phyloP scores from a whole-genome alignment of 2,329 filamentous ascomycete genomes.

The Colletotrichum simmondsii region DNA sequence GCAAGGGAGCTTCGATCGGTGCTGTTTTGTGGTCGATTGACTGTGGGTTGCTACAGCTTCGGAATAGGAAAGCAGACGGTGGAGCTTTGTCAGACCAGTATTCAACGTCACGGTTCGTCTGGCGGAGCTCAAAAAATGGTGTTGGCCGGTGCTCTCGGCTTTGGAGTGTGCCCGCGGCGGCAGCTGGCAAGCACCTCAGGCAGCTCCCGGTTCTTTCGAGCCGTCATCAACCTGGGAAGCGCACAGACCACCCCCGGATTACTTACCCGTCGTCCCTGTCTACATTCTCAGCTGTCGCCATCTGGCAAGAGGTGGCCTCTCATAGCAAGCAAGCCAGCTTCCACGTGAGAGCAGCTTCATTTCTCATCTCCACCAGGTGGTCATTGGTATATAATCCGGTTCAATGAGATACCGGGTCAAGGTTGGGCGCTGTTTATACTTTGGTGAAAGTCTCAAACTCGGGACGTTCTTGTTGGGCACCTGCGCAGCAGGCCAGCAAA shows the following conservation, averaged over 20 bases:
- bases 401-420: too few species aligned
- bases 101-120: constrained; percentile 31
- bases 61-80: constrained; percentile 18
- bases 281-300: neutral
- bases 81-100: constrained; percentile 26
- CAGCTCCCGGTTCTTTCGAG: neutral
- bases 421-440: too few species aligned
- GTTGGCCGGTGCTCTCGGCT: constrained; percentile 30
- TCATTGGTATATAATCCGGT: too few species aligned
- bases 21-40: constrained; percentile 1
- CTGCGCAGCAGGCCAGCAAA: too few species aligned
- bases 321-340: too few species aligned
- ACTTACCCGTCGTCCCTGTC: too few species aligned
- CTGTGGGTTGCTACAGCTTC: constrained; percentile 12
- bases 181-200: constrained; percentile 19
- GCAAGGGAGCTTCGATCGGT: neutral
- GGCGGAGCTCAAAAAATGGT: constrained; percentile 32
- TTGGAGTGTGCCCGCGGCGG: neutral
- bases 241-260: neutral
- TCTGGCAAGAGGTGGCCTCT: neutral
- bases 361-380: too few species aligned
- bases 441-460: too few species aligned
- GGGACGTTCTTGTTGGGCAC: too few species aligned
- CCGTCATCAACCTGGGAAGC: neutral
- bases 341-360: too few species aligned